Percentiles rank a stretch among this genome's conserved stretches.
phyloP scores from a whole-genome alignment of 2,329 filamentous ascomycete species.

The Rugonectria rugulosa region DNA sequence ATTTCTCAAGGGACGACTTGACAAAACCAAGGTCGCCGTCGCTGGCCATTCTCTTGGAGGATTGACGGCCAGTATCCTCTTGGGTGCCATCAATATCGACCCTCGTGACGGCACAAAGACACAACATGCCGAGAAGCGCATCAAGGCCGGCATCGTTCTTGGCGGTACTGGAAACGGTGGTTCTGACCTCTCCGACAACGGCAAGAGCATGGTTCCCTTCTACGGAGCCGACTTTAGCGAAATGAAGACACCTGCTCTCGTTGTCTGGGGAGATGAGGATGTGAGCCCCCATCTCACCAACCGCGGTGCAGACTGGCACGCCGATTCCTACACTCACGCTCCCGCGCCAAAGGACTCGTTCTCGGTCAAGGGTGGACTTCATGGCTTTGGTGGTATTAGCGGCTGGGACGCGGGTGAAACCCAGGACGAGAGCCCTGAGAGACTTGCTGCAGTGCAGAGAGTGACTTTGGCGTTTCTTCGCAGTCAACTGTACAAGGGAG shows the following conservation, averaged over 20 bases:
- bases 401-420: slow-evolving; percentile 39
- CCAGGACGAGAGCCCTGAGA: slow-evolving; percentile 34
- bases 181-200: slow-evolving; percentile 21
- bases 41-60: slow-evolving; percentile 38
- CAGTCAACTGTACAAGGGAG: slow-evolving; percentile 30
- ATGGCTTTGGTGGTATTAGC: slow-evolving; percentile 37
- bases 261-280: slow-evolving; percentile 37
- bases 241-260: slow-evolving; percentile 30
- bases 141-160: slow-evolving; percentile 39
- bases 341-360: slow-evolving; percentile 32
- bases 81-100: slow-evolving; percentile 34
- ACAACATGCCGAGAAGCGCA: slow-evolving; percentile 23
- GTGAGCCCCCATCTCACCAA: slow-evolving; percentile 28
- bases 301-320: slow-evolving; percentile 37
- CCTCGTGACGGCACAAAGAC: slow-evolving; percentile 27
- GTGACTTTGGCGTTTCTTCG: slow-evolving; percentile 36
- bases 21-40: slow-evolving; percentile 32
- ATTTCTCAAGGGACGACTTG: slow-evolving; percentile 32
- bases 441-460: slow-evolving; percentile 32
- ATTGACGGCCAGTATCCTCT: slow-evolving; percentile 26
- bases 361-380: slow-evolving; percentile 31
- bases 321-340: slow-evolving; percentile 28
- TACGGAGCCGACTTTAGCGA: slow-evolving; percentile 27
- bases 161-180: slow-evolving; percentile 31
- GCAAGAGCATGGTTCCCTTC: slow-evolving; percentile 28